Base-by-base conservation (phyloP, 148 eudicot species). In the Bassia scoparia region DNA sequence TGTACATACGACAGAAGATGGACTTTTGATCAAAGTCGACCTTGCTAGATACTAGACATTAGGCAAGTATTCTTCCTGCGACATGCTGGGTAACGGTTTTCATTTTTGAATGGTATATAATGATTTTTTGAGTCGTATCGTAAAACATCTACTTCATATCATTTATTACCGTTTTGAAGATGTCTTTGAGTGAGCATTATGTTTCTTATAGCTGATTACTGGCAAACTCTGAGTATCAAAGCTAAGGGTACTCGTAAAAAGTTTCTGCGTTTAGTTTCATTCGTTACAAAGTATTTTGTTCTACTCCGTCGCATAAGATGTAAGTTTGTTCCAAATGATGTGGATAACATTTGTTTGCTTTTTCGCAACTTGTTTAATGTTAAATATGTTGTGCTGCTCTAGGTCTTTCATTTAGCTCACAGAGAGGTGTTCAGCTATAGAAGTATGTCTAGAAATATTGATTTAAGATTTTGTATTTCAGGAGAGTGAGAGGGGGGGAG, bases 1-100 rank as follows among this genome's bases (percentile, higher is more conserved):
- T 76, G 23, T 76, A 69, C 61, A 76, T 76, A 3, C 63, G 49
- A 52, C 61, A 9, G 79, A 76, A 17, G 68, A 61, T 16, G 79
- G 74, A 37, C 29, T 41, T 60, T 24, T 72, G 34, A 72, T 72
- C 13, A 59, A 72, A 60, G 53, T 72, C 27, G 75, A 72, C 26
- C 41, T 72, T 37, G 41, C 30, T 29, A 15, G 27, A 60, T 72
- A 59, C 75, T 55, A 41, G 33, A 27, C 67, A 27, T 72, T 59
- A 20, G 21, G 21, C 52, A 60, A 31, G 35, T 11, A n/a, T 72
- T n/a, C n/a, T 72, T 74, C 64, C 33, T 72, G 75, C 20, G 17
- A 20, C 44, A 72, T 72, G 75, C 63, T 73, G 48, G 76, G 76
- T 64, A 35, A 72, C 60, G 58, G 75, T 66, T 60, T 34, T 58